Base-by-base conservation (phyloP, 2,329 filamentous ascomycete genomes). In the Hypoxylon sp. region DNA sequence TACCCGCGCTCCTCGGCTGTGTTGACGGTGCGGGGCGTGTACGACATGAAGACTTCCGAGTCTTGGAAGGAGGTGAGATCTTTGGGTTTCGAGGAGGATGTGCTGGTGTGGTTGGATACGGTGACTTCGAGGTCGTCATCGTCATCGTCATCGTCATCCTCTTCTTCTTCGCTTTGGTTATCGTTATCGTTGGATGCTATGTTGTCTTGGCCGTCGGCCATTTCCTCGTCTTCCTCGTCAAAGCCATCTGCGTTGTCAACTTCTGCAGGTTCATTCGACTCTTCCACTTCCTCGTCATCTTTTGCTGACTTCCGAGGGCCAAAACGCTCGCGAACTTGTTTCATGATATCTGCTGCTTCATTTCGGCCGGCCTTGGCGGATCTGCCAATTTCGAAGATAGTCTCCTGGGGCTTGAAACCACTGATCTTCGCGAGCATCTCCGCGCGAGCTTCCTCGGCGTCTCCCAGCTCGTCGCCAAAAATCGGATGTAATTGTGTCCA, bases 11-110 rank as follows among this genome's bases (percentile, higher is more conserved):
- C 94, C 81, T 98, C 95, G 57, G 92, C 93, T 3, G 92, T 85
- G 79, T 95, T 96, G 74, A 88, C 87, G 46, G 90, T 90, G 68
- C 92, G 91, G 0, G 96, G 96, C 1, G 90, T 93, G 85, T 99
- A 99, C 9, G 93, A 92, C 94, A 99, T 98, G 89, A 97, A 99
- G 74, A 96, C 89, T 48, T 98, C 94, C 0, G 90, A 87, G 78
- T 98, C 94, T 77, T 93, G 90, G 86, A 90, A 97, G 50, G 90
- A 88, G 76, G 77, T 88, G 75, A 83, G 87, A 52, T 71, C 64
- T 67, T 69, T 69, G 54, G 71, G 58, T 80, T 84, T 88, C 4
- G 50, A 26, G 75, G 82, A 78, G 72, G 85, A 81, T 51, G 70
- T 52, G 48, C 22, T 46, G 26, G 81, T 79, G 48, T 87, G 82